Evolutionary conservation across 1,139 yeast genomes (phyloP).

Genomic region (Suhomyces ambrosiae): DNA sequence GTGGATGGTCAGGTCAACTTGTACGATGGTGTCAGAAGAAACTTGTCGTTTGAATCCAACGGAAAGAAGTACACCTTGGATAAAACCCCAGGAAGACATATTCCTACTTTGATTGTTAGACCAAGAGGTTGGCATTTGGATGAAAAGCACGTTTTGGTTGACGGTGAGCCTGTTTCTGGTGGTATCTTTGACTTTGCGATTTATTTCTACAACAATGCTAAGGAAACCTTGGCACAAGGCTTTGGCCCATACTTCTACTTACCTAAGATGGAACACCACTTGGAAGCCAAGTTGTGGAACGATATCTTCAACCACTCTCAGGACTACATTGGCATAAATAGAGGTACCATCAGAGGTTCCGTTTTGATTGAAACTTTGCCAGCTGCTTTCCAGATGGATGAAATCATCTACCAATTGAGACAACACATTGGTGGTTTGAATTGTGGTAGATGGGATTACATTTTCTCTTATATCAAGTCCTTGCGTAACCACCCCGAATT

Average conservation of each 20-base stretch:
- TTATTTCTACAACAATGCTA: constrained; percentile 49
- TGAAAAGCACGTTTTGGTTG: constrained; percentile 71
- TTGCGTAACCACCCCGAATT: constrained; percentile 27
- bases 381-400: constrained; percentile 36
- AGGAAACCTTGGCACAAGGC: constrained; percentile 24
- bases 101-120: constrained; percentile 78
- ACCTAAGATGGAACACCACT: constrained; percentile 35
- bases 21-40: constrained; percentile 80
- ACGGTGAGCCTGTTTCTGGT: constrained; percentile 75
- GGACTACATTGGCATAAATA: constrained; percentile 24
- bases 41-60: constrained; percentile 57
- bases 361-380: constrained; percentile 34
- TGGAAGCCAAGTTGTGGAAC: constrained; percentile 35
- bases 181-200: constrained; percentile 77
- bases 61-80: constrained; percentile 66
- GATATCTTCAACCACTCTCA: constrained; percentile 32
- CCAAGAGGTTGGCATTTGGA: constrained; percentile 88
- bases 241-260: constrained; percentile 34
- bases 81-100: constrained; percentile 52
- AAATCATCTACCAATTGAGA: constrained; percentile 32
- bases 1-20: constrained; percentile 89
- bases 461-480: constrained; percentile 31
- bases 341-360: constrained; percentile 34
- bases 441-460: constrained; percentile 37
- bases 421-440: constrained; percentile 32